Evolutionary conservation across 2,329 filamentous ascomycete genomes (phyloP).

Genomic region (Cercospora canescens): DNA sequence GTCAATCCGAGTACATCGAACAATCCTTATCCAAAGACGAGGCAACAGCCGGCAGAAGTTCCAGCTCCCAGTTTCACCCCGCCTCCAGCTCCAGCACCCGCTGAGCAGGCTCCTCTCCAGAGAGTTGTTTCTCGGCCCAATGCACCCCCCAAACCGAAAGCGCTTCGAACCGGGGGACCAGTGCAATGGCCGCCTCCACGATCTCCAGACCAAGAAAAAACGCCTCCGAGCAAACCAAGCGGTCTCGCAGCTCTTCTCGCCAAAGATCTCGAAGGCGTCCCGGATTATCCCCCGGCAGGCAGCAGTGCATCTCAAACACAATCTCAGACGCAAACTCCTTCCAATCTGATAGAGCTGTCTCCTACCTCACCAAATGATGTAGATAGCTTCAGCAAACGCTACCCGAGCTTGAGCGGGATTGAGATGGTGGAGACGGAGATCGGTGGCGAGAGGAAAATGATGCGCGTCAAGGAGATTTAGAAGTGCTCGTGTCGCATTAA

Average conservation of each 20-base stretch:
- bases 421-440: slow-evolving; percentile 72
- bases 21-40: slow-evolving; percentile 30
- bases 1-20: slow-evolving; percentile 15
- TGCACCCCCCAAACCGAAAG: slow-evolving; percentile 62
- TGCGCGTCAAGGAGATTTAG: slow-evolving; percentile 19
- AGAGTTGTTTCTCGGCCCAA: slow-evolving; percentile 47
- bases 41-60: slow-evolving; percentile 17
- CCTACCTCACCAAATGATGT: slow-evolving; percentile 15
- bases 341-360: slow-evolving; percentile 13
- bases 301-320: slow-evolving; percentile 11
- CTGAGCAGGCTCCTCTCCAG: slow-evolving; percentile 16
- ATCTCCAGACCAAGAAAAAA: slow-evolving; percentile 11
- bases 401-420: slow-evolving; percentile 79
- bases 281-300: slow-evolving; percentile 32
- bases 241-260: slow-evolving; percentile 38
- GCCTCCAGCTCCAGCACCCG: slow-evolving; percentile 1
- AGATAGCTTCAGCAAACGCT: slow-evolving; percentile 73
- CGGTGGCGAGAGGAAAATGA: slow-evolving; percentile 16
- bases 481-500: neutral
- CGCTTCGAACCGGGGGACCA: slow-evolving; percentile 51
- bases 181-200: slow-evolving; percentile 21
- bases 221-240: slow-evolving; percentile 17
- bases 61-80: slow-evolving; percentile 7
- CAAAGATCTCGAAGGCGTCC: slow-evolving; percentile 40
- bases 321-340: neutral